Evolutionary conservation across 2,329 filamentous ascomycete species (phyloP).

Genomic region (Fusarium zealandicum): DNA sequence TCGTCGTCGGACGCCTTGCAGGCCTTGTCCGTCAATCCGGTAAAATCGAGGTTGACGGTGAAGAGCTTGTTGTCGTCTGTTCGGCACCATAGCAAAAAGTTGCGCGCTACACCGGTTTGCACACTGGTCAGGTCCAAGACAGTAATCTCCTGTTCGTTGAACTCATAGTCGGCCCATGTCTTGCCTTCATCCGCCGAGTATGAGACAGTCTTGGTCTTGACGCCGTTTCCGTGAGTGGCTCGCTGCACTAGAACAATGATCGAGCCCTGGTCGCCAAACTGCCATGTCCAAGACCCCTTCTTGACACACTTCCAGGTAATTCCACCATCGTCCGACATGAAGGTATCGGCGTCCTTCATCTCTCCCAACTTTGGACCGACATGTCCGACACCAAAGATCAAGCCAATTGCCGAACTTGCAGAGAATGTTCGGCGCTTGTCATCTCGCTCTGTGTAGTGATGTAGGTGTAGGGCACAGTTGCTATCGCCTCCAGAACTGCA

Average conservation of each 20-base stretch:
- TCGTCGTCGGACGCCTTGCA: conserved; percentile 74
- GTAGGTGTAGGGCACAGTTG: conserved; percentile 87
- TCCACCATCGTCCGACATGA: conserved; percentile 90
- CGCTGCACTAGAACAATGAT: conserved; percentile 88
- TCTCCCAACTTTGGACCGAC: conserved; percentile 75
- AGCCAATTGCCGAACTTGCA: conserved; percentile 83
- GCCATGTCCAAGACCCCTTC: conserved; percentile 90
- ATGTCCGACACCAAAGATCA: conserved; percentile 92
- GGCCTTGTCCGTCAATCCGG: conserved; percentile 74
- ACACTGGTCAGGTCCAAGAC: conserved; percentile 87
- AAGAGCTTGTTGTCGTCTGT: conserved; percentile 63
- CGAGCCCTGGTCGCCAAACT: conserved; percentile 93
- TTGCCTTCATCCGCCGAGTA: conserved; percentile 85
- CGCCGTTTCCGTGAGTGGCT: conserved; percentile 67
- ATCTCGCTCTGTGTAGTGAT: conserved; percentile 90
- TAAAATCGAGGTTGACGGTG: conserved; percentile 89
- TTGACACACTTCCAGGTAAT: conserved; percentile 85
- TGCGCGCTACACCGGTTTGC: conserved; percentile 85
- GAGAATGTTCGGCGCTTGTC: conserved; percentile 88
- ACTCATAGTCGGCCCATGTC: conserved; percentile 79
- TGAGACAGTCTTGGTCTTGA: conserved; percentile 72
- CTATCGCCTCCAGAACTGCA: conserved; percentile 69
- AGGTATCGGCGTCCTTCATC: conserved; percentile 81
- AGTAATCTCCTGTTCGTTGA: conserved; percentile 73
- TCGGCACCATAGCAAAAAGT: conserved; percentile 89